Conservation (phyloP, 345 rosid species). For the Gossypium ekmanianum region DNA sequence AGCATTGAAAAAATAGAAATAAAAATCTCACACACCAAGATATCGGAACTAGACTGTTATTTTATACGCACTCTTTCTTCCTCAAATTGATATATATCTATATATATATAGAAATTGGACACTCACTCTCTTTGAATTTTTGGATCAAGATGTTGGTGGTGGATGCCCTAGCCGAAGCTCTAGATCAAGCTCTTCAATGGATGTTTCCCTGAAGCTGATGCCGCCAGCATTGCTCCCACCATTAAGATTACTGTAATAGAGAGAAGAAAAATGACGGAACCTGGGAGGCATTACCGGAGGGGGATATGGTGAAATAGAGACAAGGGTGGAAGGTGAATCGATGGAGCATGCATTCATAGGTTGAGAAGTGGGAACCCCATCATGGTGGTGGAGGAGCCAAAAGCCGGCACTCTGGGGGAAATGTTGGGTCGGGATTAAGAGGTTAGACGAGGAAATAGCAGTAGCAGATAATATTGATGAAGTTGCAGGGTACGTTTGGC, state of each 20-base stretch:
- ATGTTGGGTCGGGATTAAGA: background rate
- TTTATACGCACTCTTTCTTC: too few species aligned
- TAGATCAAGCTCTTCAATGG: background rate
- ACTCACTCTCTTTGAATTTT: background rate
- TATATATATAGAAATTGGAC: too few species aligned
- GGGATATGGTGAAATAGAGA: background rate
- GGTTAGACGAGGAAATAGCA: background rate
- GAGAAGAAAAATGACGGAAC: background rate
- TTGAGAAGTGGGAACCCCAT: background rate
- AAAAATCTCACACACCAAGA: background rate
- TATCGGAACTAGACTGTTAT: too few species aligned
- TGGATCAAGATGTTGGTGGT: background rate
- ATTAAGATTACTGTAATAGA: background rate
- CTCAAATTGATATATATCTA: too few species aligned
- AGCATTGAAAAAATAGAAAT: background rate
- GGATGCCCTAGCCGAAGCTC: background rate
- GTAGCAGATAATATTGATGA: background rate
- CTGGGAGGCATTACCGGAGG: background rate
- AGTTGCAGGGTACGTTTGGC: background rate
- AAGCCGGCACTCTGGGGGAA: background rate
- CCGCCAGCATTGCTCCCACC: background rate
- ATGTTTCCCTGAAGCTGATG: background rate
- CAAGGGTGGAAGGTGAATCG: background rate
- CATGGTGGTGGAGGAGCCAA: background rate
- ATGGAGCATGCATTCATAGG: background rate